These are phyloP conservation scores for Juncus inflexus DNA, from an alignment of 176 grass and related monocot genomes.

Conservation along the genomic window DNA sequence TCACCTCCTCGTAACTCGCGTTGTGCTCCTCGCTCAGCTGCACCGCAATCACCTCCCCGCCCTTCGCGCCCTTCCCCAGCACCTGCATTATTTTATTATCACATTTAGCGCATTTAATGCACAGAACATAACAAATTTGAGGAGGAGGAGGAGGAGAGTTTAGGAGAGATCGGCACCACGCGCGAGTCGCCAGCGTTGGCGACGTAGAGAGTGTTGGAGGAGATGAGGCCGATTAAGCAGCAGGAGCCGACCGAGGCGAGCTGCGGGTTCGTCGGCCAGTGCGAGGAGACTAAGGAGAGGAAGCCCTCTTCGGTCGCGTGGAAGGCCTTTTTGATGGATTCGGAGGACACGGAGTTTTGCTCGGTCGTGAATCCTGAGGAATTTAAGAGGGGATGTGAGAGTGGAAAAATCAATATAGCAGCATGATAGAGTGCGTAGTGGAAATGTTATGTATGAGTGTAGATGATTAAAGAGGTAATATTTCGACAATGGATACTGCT, in stretches of 20 bases:
- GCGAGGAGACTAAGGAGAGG: constrained; percentile 60
- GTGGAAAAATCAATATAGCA: too few species aligned
- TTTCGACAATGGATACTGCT: too few species aligned
- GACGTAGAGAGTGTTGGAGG: constrained; percentile 48
- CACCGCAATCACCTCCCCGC: constrained; percentile 42
- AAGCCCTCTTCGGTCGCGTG: constrained; percentile 66
- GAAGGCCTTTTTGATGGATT: constrained; percentile 50
- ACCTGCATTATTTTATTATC: too few species aligned
- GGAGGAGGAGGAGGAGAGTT: too few species aligned
- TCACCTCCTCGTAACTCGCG: constrained; percentile 43
- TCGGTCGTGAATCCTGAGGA: constrained; percentile 52
- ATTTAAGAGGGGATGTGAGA: background rate
- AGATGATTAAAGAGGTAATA: too few species aligned
- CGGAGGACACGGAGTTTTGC: constrained; percentile 40
- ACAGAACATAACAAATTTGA: too few species aligned
- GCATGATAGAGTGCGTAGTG: too few species aligned
- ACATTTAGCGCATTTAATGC: too few species aligned
- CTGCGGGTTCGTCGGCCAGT: constrained; percentile 51
- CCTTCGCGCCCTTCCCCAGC: constrained; percentile 41
- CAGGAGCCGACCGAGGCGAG: constrained; percentile 65
- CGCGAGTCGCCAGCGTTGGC: constrained; percentile 73
- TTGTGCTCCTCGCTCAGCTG: constrained; percentile 63
- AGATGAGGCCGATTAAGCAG: constrained; percentile 58
- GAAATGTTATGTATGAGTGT: too few species aligned
- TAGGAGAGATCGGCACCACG: constrained; percentile 18